Evolutionary conservation across 305 asterid species (phyloP).

Genomic region (Plantago lanceolata): DNA sequence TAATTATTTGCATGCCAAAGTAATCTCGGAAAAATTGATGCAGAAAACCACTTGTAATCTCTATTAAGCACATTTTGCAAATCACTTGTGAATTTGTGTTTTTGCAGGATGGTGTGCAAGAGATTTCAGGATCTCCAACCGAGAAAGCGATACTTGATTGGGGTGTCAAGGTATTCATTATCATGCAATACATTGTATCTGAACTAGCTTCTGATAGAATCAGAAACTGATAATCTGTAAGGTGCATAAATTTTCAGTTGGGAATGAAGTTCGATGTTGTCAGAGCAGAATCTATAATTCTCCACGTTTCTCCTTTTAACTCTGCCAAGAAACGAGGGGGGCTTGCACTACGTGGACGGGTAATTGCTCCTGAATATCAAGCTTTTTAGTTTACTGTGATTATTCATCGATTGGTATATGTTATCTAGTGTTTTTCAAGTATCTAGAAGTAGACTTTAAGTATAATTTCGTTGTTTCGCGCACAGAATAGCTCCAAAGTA

Average conservation of each 20-base stretch:
- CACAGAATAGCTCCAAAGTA: constrained; percentile 69
- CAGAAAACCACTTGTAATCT: too few species aligned
- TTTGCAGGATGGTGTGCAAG: constrained; percentile 57
- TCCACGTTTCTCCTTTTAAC: constrained; percentile 89
- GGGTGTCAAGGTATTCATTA: constrained; percentile 70
- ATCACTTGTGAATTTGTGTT: background rate
- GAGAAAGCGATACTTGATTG: constrained; percentile 90
- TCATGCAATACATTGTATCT: constrained; percentile 18
- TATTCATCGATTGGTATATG: too few species aligned
- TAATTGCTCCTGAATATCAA: constrained; percentile 26
- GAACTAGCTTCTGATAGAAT: constrained; percentile 14
- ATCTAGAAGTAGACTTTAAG: constrained; percentile 13
- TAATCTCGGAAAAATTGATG: too few species aligned
- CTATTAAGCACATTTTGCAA: too few species aligned
- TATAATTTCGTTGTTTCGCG: constrained; percentile 20
- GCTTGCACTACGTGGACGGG: constrained; percentile 76
- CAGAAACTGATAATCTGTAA: constrained; percentile 15
- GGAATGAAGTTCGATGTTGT: constrained; percentile 87
- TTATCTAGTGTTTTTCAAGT: too few species aligned
- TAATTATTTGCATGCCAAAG: too few species aligned
- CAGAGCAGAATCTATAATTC: constrained; percentile 69
- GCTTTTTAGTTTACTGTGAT: background rate
- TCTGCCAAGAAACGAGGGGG: constrained; percentile 90
- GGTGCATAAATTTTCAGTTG: constrained; percentile 45
- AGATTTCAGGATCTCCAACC: constrained; percentile 94